Conservation (phyloP, 495 filamentous ascomycete genomes). For the Stereocaulon alpinum region DNA sequence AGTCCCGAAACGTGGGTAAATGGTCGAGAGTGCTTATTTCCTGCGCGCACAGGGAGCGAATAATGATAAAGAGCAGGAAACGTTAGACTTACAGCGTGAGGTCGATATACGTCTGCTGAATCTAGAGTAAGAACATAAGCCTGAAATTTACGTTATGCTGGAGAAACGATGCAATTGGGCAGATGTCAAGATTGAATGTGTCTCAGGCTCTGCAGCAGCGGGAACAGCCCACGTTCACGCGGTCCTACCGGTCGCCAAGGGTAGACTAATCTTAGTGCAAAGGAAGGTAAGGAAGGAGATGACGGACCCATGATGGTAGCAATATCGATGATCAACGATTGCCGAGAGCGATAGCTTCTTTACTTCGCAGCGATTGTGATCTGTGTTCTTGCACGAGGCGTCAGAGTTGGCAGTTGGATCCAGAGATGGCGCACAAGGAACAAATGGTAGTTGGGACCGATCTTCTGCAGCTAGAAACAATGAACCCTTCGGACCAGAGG, state of each 20-base stretch:
- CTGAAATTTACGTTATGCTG: conserved; percentile 10
- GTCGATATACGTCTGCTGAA: conserved; percentile 47
- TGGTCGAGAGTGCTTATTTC: conserved; percentile 4
- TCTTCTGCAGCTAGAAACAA: conserved; percentile 20
- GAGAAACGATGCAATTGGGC: conserved; percentile 18
- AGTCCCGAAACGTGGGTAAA: neutral
- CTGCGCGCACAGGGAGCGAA: conserved; percentile 9
- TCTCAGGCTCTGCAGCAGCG: conserved; percentile 13
- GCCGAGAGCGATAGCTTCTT: conserved; percentile 16
- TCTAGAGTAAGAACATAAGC: conserved; percentile 27
- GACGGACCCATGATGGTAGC: conserved; percentile 24
- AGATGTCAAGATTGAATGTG: conserved; percentile 15
- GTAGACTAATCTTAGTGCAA: conserved; percentile 21
- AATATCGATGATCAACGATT: conserved; percentile 13
- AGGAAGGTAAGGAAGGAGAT: conserved; percentile 16
- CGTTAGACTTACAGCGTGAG: conserved; percentile 40
- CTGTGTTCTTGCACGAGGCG: conserved; percentile 14
- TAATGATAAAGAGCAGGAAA: conserved; percentile 5
- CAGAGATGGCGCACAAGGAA: conserved; percentile 18
- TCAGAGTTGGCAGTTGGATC: conserved; percentile 14
- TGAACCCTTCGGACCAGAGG: conserved; percentile 17
- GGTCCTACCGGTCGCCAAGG: conserved; percentile 15
- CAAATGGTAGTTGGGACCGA: conserved; percentile 12
- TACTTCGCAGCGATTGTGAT: conserved; percentile 18
- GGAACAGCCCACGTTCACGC: conserved; percentile 15